Conservation (phyloP, 139 green algal species). For the Chlorella sp. region DNA sequence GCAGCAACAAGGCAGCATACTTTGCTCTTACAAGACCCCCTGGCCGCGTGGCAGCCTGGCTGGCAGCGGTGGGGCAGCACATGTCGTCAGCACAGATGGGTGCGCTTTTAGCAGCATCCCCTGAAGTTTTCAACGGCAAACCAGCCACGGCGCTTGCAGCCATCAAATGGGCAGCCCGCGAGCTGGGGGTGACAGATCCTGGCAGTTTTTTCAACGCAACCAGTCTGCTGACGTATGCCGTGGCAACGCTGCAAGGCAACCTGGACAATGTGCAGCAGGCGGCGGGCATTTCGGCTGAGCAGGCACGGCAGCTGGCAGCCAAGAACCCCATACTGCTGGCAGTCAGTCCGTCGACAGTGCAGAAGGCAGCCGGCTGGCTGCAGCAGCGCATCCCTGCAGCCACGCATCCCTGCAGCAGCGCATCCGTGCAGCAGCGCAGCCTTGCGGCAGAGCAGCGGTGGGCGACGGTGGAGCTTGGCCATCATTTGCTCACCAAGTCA, state of each 20-base stretch:
- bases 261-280: not conserved
- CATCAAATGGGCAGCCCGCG: not conserved
- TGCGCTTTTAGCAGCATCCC: not conserved
- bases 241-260: not conserved
- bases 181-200: not conserved
- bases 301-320: not conserved
- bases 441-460: not conserved
- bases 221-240: not conserved
- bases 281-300: not conserved
- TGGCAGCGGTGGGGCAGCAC: not conserved
- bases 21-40: not conserved
- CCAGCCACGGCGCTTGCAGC: not conserved
- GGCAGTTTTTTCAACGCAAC: not conserved
- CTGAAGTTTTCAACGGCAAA: not conserved
- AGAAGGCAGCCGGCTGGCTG: not conserved
- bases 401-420: too few relatives aligned
- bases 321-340: not conserved
- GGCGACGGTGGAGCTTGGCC: not conserved
- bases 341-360: not conserved
- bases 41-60: not conserved
- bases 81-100: not conserved
- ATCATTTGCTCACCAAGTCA: not conserved
- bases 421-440: too few relatives aligned
- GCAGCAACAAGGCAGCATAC: not conserved
- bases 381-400: not conserved